These are phyloP conservation scores for Diplodia mutila DNA, from an alignment of 2,329 filamentous ascomycete genomes.

Conservation along the genomic window DNA sequence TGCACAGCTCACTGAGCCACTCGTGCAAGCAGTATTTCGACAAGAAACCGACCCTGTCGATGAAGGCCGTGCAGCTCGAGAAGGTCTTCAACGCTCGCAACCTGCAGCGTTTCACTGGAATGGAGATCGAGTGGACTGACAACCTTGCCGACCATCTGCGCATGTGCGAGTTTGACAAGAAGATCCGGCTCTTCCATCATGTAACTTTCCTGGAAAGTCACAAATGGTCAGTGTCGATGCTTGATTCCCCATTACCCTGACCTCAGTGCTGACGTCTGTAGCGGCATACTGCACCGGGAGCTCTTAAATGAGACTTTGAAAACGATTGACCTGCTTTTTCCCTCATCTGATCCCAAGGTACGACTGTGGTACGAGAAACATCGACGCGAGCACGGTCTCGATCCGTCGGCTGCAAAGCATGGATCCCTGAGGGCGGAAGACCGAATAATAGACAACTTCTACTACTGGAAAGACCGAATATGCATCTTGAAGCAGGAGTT, in stretches of 20 bases:
- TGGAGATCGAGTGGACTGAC: constrained; percentile 44
- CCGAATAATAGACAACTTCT: constrained; percentile 39
- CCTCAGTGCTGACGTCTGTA: constrained; percentile 26
- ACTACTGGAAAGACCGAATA: constrained; percentile 50
- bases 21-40: neutral
- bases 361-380: constrained; percentile 34
- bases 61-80: constrained; percentile 12
- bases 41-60: neutral
- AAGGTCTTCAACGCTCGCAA: constrained; percentile 31
- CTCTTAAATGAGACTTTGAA: constrained; percentile 44
- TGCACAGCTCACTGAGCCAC: neutral
- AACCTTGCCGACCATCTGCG: constrained; percentile 50
- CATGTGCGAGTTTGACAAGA: constrained; percentile 45
- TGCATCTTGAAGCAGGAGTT: constrained; percentile 49
- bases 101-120: constrained; percentile 41
- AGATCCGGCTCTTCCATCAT: constrained; percentile 48
- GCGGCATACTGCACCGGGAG: constrained; percentile 35
- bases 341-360: constrained; percentile 33
- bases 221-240: constrained; percentile 22
- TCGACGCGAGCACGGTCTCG: constrained; percentile 30
- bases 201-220: constrained; percentile 44
- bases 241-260: neutral
- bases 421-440: constrained; percentile 40
- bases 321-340: constrained; percentile 46
- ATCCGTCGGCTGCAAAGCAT: constrained; percentile 34